A percentile compares a stretch with the other conserved stretches of the same genome.
Conservation (phyloP, 129 eudicot species). For the Lactuca sativa region DNA sequence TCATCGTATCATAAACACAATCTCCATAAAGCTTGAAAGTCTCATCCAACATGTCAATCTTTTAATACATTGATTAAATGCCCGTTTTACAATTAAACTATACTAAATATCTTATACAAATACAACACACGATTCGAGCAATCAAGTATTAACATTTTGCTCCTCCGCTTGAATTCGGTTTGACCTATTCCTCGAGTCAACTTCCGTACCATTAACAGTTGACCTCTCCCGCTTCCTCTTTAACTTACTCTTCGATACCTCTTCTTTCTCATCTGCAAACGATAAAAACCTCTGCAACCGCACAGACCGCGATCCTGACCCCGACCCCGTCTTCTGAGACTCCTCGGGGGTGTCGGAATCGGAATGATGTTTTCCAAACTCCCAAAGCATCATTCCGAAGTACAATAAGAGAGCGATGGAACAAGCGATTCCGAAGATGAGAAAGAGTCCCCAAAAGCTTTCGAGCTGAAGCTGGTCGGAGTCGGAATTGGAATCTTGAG, state of each 20-base stretch:
- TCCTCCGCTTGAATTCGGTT: constrained; percentile 40
- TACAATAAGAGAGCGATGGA: constrained; percentile 47
- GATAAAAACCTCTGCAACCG: constrained; percentile 62
- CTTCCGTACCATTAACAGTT: constrained; percentile 29
- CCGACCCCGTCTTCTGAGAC: constrained; percentile 32
- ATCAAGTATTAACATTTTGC: constrained; percentile 17
- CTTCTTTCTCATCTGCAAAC: constrained; percentile 73
- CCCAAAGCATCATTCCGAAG: constrained; percentile 39
- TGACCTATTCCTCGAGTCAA: constrained; percentile 35
- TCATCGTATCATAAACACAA: too few relatives aligned
- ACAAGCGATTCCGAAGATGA: constrained; percentile 73
- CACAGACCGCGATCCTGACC: constrained; percentile 41
- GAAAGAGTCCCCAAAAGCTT: constrained; percentile 78
- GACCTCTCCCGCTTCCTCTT: constrained; percentile 60
- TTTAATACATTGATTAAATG: background rate
- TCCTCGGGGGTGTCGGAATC: constrained; percentile 26
- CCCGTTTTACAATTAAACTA: background rate
- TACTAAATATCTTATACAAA: background rate
- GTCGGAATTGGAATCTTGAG: constrained; percentile 27
- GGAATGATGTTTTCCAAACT: constrained; percentile 45
- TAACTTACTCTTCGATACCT: constrained; percentile 39
- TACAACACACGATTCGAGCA: background rate
- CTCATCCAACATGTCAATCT: too few relatives aligned
- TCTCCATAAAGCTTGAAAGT: too few relatives aligned
- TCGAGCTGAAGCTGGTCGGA: constrained; percentile 61